Evolutionary conservation across 2,329 filamentous ascomycete species (phyloP), one percentile per base, ranked within the genome.

Genomic region (Colletotrichum plurivorum): DNA sequence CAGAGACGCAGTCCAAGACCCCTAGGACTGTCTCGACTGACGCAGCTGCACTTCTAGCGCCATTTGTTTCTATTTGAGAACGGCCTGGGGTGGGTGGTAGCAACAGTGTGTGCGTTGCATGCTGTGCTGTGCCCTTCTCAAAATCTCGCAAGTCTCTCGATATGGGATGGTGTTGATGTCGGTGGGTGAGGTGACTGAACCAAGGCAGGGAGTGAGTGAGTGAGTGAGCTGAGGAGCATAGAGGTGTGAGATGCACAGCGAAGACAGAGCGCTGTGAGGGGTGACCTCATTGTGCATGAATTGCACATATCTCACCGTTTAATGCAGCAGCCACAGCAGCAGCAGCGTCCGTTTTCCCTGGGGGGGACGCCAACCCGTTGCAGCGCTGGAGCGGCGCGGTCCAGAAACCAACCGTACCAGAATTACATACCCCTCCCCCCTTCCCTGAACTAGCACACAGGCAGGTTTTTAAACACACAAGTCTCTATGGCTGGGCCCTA

Each of bases 281-380:
- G 46, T 66, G 65, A 68, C 45, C 52, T 68, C 65, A 68, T 64
- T 41, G 65, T 68, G 60, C 65, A 64, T 64, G 53, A 10, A 36
- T 9, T 9, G 20, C 31, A 18, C 5, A 36, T 36, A 36, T 36
- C 31, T 36, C 31, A 59, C 60, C 65, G 65, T 68, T 49, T 7
- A 18, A 16, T 27, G 31, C 31, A 10, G 31, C 31, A 36, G 31
- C 31, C 2, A 31, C 27, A 31, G 31, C 31, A 10, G 31, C 31
- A 36, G 31, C 31, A 39, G 63, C 2, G 16, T 68, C 65, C 60
- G 60, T 58, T 59, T 63, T 52, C 6, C 25, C 52, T 15, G 20
- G 20, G 39, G 1, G 9, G 7, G 16, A n/a, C 48, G 46, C 20
- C 46, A 20, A 18, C 18, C 46, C 46, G 18, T 49, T 13, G 7